phyloP scores from a whole-genome alignment of 2,329 filamentous ascomycete species.

The Bisporella sp. region DNA sequence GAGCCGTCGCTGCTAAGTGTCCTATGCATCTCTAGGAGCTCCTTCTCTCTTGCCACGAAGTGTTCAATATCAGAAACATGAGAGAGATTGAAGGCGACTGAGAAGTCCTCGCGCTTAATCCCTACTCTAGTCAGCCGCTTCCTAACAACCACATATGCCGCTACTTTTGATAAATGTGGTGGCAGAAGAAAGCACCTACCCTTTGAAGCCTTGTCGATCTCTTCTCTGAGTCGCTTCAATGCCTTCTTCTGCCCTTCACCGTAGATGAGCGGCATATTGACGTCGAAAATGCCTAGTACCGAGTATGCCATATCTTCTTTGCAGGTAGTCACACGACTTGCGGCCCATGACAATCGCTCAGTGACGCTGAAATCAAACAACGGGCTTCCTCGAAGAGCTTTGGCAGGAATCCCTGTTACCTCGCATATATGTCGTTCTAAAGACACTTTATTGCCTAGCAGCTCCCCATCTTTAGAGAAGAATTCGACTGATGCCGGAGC shows the following conservation, averaged over 20 bases:
- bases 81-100: slow-evolving; percentile 3
- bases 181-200: background rate
- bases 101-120: slow-evolving; percentile 1
- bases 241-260: too few relatives aligned
- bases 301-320: background rate
- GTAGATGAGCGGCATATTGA: too few relatives aligned
- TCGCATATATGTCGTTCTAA: background rate
- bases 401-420: background rate
- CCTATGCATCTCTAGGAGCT: slow-evolving; percentile 23
- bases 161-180: background rate
- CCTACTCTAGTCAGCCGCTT: background rate
- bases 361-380: background rate
- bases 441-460: background rate
- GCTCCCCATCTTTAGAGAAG: background rate
- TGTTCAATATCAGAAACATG: background rate
- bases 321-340: background rate
- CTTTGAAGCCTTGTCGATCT: background rate
- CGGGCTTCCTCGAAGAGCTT: background rate
- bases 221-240: too few relatives aligned
- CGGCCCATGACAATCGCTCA: background rate
- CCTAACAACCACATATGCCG: background rate
- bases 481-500: background rate
- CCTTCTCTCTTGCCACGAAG: slow-evolving; percentile 1
- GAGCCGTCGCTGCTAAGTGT: slow-evolving; percentile 16
- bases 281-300: background rate